These are phyloP conservation scores for Hyphopichia pseudoburtonii DNA, from an alignment of 1,139 yeast species.

Conservation along the genomic window DNA sequence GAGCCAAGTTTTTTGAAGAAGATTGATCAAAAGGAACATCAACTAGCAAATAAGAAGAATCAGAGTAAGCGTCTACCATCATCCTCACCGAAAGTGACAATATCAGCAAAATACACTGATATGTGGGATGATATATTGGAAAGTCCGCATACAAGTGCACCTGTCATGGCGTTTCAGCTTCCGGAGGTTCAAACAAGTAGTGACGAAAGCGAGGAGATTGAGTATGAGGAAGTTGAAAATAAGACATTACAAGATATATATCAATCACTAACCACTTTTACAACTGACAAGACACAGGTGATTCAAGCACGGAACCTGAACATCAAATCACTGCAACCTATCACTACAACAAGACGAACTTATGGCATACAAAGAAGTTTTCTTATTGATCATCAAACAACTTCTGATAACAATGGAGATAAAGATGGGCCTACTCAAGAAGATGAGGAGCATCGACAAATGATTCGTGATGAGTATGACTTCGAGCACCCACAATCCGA, in stretches of 20 bases:
- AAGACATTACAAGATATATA: no score
- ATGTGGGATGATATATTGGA: slow-evolving; percentile 24
- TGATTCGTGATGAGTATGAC: slow-evolving; percentile 12
- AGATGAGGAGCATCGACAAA: slow-evolving; percentile 5
- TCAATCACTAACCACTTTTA: no score
- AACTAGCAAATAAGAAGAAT: no score
- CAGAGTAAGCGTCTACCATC: no score
- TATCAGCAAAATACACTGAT: no score
- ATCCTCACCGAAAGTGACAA: slow-evolving; percentile 8
- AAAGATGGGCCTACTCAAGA: slow-evolving; percentile 6
- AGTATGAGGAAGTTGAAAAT: no score
- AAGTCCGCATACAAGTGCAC: slow-evolving; percentile 1
- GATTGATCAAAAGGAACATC: no score
- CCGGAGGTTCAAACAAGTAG: neutral
- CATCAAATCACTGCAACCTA: neutral
- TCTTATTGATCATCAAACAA: no score
- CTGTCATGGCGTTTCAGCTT: slow-evolving; percentile 8
- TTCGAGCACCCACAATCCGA: slow-evolving; percentile 5
- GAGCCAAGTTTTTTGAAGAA: no score
- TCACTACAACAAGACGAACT: neutral
- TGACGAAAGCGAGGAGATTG: slow-evolving; percentile 2
- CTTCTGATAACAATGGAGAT: no score
- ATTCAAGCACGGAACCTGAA: neutral
- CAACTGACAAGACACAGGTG: neutral
- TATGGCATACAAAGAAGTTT: slow-evolving; percentile 20